Percentiles rank a stretch among this genome's conserved stretches.
These are phyloP conservation scores for Bertia moriformis DNA, from an alignment of 2,329 filamentous ascomycete genomes.

Conservation along the genomic window DNA sequence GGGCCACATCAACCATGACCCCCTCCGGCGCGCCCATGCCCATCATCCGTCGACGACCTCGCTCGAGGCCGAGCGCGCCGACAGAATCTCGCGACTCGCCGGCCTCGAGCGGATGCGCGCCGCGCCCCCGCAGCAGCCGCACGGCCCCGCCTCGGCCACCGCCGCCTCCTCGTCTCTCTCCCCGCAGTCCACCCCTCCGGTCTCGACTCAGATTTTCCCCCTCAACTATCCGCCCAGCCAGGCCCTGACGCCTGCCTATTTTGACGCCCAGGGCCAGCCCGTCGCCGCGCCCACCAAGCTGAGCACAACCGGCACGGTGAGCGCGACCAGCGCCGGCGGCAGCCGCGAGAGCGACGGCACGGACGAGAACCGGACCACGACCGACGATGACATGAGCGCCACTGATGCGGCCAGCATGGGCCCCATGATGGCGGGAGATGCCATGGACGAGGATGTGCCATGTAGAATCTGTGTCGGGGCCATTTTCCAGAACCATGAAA, in stretches of 20 bases:
- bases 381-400: constrained; percentile 48
- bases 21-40: constrained; percentile 40
- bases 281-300: constrained; percentile 55
- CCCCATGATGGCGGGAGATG: constrained; percentile 17
- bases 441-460: constrained; percentile 44
- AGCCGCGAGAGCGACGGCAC: constrained; percentile 41
- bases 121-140: constrained; percentile 16
- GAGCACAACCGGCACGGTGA: constrained; percentile 82
- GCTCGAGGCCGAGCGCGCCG: constrained; percentile 80
- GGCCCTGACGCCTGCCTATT: constrained; percentile 51
- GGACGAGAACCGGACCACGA: constrained; percentile 31
- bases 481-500: too few species aligned
- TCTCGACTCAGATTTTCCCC: constrained; percentile 28
- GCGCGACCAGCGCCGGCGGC: constrained; percentile 50
- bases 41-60: constrained; percentile 52
- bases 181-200: constrained; percentile 34
- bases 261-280: constrained; percentile 61
- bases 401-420: constrained; percentile 41
- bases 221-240: constrained; percentile 20
- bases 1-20: constrained; percentile 52
- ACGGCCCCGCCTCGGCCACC: constrained; percentile 5
- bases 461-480: too few species aligned
- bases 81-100: constrained; percentile 85
- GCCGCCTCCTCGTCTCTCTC: constrained; percentile 21
- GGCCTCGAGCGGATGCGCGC: constrained; percentile 68